phyloP scores from a whole-genome alignment of 306 rosid genomes.

The Hippophae tibetana region DNA sequence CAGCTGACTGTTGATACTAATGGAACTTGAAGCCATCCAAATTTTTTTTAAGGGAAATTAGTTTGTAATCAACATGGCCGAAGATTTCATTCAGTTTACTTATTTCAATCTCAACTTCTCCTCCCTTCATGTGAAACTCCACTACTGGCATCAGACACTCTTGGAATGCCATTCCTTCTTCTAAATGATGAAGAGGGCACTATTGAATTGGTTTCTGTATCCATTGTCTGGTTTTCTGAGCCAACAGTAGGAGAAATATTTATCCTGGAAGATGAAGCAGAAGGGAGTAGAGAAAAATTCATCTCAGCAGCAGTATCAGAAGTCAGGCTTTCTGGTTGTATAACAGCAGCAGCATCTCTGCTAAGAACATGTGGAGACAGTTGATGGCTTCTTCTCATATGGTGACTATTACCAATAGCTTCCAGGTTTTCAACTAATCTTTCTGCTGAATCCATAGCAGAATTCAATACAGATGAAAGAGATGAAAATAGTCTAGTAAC shows the following conservation, averaged over 20 bases:
- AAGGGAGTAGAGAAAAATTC: constrained; percentile 21
- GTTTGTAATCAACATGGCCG: neutral
- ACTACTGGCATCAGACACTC: constrained; percentile 19
- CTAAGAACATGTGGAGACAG: constrained; percentile 14
- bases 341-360: constrained; percentile 22
- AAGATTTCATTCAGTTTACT: constrained; percentile 15
- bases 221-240: constrained; percentile 26
- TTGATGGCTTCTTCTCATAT: constrained; percentile 20
- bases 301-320: constrained; percentile 32
- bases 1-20: too few species aligned
- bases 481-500: constrained; percentile 55
- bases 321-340: constrained; percentile 28
- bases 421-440: constrained; percentile 57
- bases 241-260: constrained; percentile 14
- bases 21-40: too few species aligned
- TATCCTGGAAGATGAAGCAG: constrained; percentile 26
- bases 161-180: constrained; percentile 26
- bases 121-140: constrained; percentile 31
- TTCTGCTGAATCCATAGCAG: constrained; percentile 57
- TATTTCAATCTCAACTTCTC: constrained; percentile 48
- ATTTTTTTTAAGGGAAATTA: too few species aligned
- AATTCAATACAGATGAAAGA: constrained; percentile 51
- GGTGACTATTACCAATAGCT: constrained; percentile 29
- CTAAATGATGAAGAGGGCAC: constrained; percentile 34
- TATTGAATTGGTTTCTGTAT: constrained; percentile 19